Evolutionary conservation across 306 rosid species (phyloP), one percentile per base, ranked within the genome.

Genomic region (Corylus americana): DNA sequence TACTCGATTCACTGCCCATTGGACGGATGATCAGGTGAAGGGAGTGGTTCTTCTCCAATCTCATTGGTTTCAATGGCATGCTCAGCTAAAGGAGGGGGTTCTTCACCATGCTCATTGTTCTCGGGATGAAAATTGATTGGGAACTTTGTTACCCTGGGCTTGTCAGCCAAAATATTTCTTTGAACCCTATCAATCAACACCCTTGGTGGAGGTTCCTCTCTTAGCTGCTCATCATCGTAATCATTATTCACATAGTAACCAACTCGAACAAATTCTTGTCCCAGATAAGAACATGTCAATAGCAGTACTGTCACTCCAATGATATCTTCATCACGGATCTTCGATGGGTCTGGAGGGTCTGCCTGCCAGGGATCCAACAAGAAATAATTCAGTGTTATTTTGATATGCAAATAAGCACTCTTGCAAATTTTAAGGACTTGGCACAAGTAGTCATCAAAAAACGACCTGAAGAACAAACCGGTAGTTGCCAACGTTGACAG

Each of bases 201-300:
- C 81, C 92, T 94, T 0, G 97, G 75, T 0, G 94, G 97, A 64
- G 98, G 98, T 74, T 94, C 97, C 83, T 94, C 98, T 62, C 97
- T 91, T 37, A 94, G 91, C 78, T 91, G 97, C 83, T 91, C 97
- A 59, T 94, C 97, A 70, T 81, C 97, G 73, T 94, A 94, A 77
- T 94, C 98, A 77, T 92, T 94, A 91, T 94, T 94, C 69, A 94
- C 98, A 61, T 91, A 94, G 82, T 91, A 94, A 31, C 97, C 98
- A 74, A 94, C 98, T 11, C 97, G 82, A 39, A 94, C 66, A 82
- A 94, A 94, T 80, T 94, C 95, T 77, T 94, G 97, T 51, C 97
- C 93, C 70, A 94, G 79, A 88, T 92, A 94, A 35, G 97, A 94
- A 82, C 97, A 94, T 12, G 97, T 92, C 78, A 92, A 83, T 45